Conservation (phyloP, 2,329 filamentous ascomycete genomes). For the Arthrobotrys musiformis region DNA sequence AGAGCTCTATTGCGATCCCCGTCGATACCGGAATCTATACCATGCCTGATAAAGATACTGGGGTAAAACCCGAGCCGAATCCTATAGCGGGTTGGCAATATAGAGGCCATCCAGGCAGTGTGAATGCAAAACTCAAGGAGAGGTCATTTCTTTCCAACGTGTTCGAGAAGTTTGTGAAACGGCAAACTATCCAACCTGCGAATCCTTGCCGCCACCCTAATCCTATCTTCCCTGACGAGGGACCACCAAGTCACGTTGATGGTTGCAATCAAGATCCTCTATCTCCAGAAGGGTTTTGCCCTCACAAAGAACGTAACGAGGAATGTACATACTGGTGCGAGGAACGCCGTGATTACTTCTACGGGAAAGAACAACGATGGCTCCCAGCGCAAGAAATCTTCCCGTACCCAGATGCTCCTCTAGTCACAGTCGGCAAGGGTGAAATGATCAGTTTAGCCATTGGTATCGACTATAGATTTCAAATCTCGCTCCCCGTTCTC, state of each 20-base stretch:
- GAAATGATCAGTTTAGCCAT: conserved; percentile 21
- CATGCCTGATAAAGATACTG: background rate
- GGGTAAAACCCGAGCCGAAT: no score
- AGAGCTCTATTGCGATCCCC: background rate
- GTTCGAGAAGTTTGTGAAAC: conserved; percentile 8
- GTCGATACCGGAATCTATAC: background rate
- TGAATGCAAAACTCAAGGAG: background rate
- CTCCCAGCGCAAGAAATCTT: conserved; percentile 39
- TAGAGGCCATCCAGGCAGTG: background rate
- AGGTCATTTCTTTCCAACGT: background rate
- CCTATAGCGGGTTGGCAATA: background rate
- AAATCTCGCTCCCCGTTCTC: background rate
- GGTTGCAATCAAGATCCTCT: conserved; percentile 37
- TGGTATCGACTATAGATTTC: conserved; percentile 2
- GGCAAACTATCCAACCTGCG: conserved; percentile 2
- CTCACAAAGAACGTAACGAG: conserved; percentile 7
- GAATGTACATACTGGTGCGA: conserved; percentile 35
- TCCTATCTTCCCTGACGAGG: conserved; percentile 44
- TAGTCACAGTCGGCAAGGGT: conserved; percentile 24
- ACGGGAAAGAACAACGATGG: conserved; percentile 43
- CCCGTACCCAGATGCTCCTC: conserved; percentile 41
- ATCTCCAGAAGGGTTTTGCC: conserved; percentile 16
- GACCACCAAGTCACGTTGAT: conserved; percentile 18
- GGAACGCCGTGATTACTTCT: conserved; percentile 33
- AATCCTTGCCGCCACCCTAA: conserved; percentile 50